Evolutionary conservation across 2,329 filamentous ascomycete species (phyloP), one percentile per base, ranked within the genome.

Genomic region (Venturia effusa): DNA sequence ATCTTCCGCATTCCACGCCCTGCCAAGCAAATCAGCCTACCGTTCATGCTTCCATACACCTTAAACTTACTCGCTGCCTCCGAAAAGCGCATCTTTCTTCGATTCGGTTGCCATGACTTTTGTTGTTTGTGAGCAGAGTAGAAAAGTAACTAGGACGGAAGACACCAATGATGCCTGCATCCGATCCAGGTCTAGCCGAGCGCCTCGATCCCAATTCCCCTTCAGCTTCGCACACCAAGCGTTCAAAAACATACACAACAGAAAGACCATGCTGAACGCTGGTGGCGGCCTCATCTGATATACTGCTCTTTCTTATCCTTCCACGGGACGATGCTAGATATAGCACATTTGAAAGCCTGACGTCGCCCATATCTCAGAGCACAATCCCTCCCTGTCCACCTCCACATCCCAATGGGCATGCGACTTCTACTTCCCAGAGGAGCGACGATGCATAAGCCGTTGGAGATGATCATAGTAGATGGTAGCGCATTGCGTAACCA

Each of bases 1-100:
- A 67, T 84, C 80, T 61, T 76, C 72, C 1, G 79, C 71, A 27
- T 79, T 74, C 87, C 88, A 90, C 43, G 39, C 51, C 24, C 64
- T 66, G 41, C 37, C 30, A 24, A 30, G 32, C n/a, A 10, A 32
- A 10, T 48, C 24, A 54, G 51, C 22, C 27, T 15, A 32, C n/a
- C 51, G 27, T 17, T 34, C 48, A 22, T 11, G 19, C 34, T 30
- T 15, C 11, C 8, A 8, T 24, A n/a, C 7, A 27, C 4, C 8
- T 22, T 22, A 27, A 30, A 41, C 59, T 61, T 17, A 61, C 59
- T 61, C 37, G 59, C 34, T 43, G 34, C 59, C 32, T 61, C 59
- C 59, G 17, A 61, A 61, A n/a, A 61, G 59, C 5, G 37, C 59
- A 19, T 57, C 51, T n/a, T 34, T 57, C 30, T n/a, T 57, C 51